These are phyloP conservation scores for Vitis hybrid DNA, from an alignment of 177 flowering plant species.

Conservation along the genomic window DNA sequence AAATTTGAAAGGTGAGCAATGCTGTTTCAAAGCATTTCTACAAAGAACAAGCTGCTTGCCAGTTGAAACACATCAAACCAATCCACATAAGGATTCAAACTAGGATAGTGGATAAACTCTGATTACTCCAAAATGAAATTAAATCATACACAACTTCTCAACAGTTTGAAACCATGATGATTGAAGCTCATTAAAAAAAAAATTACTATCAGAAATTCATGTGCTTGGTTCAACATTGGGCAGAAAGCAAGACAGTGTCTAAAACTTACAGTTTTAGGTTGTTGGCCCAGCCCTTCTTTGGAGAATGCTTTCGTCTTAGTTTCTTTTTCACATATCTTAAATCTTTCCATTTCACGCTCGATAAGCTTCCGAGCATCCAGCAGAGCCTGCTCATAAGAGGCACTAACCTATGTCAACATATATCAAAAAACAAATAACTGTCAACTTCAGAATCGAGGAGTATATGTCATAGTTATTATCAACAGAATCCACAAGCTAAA, in stretches of 20 bases:
- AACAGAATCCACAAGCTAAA: no score
- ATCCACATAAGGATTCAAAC: no score
- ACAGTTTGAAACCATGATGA: background rate
- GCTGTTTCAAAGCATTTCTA: no score
- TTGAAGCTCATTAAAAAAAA: background rate
- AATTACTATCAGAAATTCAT: background rate
- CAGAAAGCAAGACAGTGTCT: background rate
- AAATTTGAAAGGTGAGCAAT: no score
- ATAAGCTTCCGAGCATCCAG: conserved; percentile 97
- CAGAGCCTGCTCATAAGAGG: conserved; percentile 99
- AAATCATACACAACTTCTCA: background rate
- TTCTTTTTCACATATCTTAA: conserved; percentile 98
- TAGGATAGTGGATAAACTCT: no score
- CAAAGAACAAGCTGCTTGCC: no score
- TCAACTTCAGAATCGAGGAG: conserved; percentile 16
- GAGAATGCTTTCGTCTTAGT: conserved; percentile 99
- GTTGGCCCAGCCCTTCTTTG: conserved; percentile 98
- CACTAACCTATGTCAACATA: conserved; percentile 94
- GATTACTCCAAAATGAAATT: background rate
- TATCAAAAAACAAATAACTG: conserved; percentile 35
- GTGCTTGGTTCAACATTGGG: background rate
- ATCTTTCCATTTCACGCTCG: conserved; percentile 99
- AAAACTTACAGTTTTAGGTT: conserved; percentile 87
- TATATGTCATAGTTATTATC: no score
- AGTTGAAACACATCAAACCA: no score